A percentile compares a stretch with the other conserved stretches of the same genome.
These are phyloP conservation scores for Dryadomyces quercivorus DNA, from an alignment of 2,329 filamentous ascomycete genomes.

Conservation along the genomic window DNA sequence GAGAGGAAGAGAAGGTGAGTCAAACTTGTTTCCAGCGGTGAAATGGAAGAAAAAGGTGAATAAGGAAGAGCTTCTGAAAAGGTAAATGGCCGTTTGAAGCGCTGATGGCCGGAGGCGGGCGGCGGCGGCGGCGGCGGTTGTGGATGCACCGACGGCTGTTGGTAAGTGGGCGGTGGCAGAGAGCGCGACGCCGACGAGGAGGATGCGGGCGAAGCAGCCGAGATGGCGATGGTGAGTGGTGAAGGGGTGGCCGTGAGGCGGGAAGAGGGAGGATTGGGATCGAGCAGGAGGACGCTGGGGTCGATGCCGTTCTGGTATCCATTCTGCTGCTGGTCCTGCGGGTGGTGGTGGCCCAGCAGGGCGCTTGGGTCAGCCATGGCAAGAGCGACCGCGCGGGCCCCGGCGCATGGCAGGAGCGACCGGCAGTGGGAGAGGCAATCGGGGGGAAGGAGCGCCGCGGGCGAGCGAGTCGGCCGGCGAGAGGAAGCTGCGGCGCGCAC, in stretches of 20 bases:
- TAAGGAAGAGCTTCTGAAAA: conserved; percentile 71
- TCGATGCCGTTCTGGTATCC: conserved; percentile 13
- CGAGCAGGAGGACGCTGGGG: conserved; percentile 12
- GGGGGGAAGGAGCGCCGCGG: not conserved
- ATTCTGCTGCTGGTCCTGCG: conserved; percentile 9
- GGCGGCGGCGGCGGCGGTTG: conserved; percentile 2
- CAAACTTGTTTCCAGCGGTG: conserved; percentile 65
- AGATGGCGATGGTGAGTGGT: conserved; percentile 7
- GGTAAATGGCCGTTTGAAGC: conserved; percentile 36
- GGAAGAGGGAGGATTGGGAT: conserved; percentile 8
- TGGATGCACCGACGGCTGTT: conserved; percentile 1
- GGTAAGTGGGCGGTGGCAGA: not conserved
- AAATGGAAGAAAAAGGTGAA: conserved; percentile 68
- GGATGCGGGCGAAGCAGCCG: conserved; percentile 5
- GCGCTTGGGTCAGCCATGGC: conserved; percentile 18
- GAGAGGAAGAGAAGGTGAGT: conserved; percentile 5
- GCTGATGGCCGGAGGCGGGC: conserved; percentile 6
- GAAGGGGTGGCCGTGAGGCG: conserved; percentile 5
- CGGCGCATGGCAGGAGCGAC: conserved; percentile 17
- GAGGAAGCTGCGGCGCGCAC: not conserved
- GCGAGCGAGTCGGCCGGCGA: not conserved
- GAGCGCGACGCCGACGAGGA: not conserved
- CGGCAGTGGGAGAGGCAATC: not conserved
- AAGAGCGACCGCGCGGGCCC: conserved; percentile 11
- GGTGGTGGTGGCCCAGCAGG: conserved; percentile 10